phyloP scores from a whole-genome alignment of 129 eudicot genomes.

The Smallanthus sonchifolius region DNA sequence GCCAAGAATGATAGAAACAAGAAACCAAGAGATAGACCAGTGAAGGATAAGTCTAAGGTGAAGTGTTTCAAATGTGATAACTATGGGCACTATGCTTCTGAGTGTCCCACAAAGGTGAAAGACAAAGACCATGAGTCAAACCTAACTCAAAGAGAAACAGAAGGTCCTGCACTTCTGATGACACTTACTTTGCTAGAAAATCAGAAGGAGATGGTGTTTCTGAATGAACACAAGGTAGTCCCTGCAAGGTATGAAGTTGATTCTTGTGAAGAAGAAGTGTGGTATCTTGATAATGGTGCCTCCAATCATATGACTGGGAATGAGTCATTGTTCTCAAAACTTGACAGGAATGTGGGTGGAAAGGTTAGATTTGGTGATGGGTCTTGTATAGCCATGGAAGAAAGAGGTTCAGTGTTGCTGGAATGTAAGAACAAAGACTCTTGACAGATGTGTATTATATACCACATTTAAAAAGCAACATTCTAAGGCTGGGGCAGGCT shows the following conservation, averaged over 20 bases:
- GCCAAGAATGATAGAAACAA: too few species aligned
- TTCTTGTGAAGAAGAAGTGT: too few species aligned
- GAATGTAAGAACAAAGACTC: background rate
- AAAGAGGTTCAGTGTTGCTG: background rate
- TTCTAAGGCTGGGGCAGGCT: background rate
- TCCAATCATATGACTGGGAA: background rate
- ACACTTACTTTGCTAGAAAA: too few species aligned
- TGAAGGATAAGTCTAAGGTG: too few species aligned
- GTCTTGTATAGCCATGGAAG: background rate
- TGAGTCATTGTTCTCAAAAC: background rate
- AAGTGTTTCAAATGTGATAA: too few species aligned
- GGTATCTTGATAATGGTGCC: background rate
- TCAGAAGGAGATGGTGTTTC: background rate
- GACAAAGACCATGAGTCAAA: too few species aligned
- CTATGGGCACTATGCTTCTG: too few species aligned
- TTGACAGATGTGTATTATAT: background rate
- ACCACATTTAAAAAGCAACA: background rate
- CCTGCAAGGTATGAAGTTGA: background rate
- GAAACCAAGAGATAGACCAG: too few species aligned
- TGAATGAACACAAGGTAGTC: too few species aligned
- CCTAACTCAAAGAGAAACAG: too few species aligned
- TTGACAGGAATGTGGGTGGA: background rate
- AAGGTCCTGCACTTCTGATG: too few species aligned
- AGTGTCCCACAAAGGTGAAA: too few species aligned
- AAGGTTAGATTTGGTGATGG: background rate